Percentiles rank a stretch among this genome's conserved stretches.
phyloP scores from a whole-genome alignment of 75 land plant genomes.

The Pseudotsuga menziesii region DNA sequence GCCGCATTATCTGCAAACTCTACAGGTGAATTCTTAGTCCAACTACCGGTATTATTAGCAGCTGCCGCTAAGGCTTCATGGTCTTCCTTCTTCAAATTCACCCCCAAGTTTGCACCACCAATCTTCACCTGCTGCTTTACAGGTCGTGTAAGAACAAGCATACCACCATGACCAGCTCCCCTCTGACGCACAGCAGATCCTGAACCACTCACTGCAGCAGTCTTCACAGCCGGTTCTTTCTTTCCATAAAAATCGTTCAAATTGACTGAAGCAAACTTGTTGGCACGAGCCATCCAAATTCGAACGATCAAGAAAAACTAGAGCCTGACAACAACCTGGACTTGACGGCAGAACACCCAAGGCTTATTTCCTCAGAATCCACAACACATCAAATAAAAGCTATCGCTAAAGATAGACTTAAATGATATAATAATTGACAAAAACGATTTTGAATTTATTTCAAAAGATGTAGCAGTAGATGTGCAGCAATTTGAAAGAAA shows the following conservation, averaged over 20 bases:
- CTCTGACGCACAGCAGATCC: slow-evolving; percentile 9
- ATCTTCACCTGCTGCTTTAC: slow-evolving; percentile 5
- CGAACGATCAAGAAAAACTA: neutral
- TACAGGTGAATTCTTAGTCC: neutral
- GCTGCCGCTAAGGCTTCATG: no score
- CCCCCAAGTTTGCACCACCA: neutral
- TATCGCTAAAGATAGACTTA: no score
- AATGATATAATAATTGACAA: no score
- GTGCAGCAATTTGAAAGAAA: no score
- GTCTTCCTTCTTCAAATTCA: neutral
- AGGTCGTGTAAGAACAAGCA: slow-evolving; percentile 36
- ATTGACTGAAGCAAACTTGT: slow-evolving; percentile 46
- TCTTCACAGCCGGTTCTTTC: slow-evolving; percentile 20
- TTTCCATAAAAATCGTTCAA: slow-evolving; percentile 47
- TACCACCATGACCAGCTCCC: slow-evolving; percentile 24
- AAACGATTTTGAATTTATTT: no score
- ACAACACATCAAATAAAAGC: no score
- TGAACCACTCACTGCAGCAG: neutral
- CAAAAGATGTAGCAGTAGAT: no score
- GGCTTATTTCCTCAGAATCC: no score
- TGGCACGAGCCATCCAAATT: slow-evolving; percentile 24
- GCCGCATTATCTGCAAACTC: neutral
- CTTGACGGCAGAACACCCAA: no score
- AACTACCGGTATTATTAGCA: neutral
- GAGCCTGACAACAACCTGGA: no score